Conservation (phyloP, 352 stramenopile genomes). For the Hyphochytrium catenoides region DNA sequence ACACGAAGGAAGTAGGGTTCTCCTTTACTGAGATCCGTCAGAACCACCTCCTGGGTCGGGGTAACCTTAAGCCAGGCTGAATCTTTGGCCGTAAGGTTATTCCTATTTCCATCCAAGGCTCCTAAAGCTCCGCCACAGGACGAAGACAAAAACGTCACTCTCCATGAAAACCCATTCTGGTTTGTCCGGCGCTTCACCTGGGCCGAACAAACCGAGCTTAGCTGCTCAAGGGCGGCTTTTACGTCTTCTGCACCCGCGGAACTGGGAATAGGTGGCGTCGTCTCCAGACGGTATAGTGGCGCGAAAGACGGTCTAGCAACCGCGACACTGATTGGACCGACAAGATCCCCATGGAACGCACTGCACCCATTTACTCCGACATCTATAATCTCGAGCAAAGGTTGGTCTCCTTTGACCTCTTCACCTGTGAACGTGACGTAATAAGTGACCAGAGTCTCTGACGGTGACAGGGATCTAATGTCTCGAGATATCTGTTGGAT, state of each 20-base stretch:
- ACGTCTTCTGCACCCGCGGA: conserved; percentile 65
- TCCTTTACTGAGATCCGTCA: conserved; percentile 14
- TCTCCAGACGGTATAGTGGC: conserved; percentile 71
- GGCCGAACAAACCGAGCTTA: conserved; percentile 61
- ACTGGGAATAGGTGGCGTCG: conserved; percentile 63
- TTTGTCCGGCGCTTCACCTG: conserved; percentile 54
- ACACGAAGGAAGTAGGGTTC: conserved; percentile 32
- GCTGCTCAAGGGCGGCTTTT: conserved; percentile 69
- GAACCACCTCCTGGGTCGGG: conserved; percentile 17
- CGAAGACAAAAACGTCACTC: conserved; percentile 74
- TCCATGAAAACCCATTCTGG: conserved; percentile 68
- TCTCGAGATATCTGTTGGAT: too few species aligned
- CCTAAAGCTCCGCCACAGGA: too few species aligned
- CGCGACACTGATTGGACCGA: neutral
- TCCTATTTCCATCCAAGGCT: too few species aligned
- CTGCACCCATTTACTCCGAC: conserved; percentile 74
- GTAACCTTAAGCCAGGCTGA: conserved; percentile 16
- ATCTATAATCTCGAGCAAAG: conserved; percentile 54
- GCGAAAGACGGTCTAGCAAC: conserved; percentile 19
- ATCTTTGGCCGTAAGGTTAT: conserved; percentile 2
- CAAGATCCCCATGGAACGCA: conserved; percentile 19
- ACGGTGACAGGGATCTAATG: conserved; percentile 19
- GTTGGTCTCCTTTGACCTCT: conserved; percentile 64
- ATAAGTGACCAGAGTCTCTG: conserved; percentile 46
- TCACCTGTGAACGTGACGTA: conserved; percentile 71